A percentile compares a stretch with the other conserved stretches of the same genome.
phyloP scores from a whole-genome alignment of 2,329 filamentous ascomycete genomes.

The Pseudocercospora fijiensis region DNA sequence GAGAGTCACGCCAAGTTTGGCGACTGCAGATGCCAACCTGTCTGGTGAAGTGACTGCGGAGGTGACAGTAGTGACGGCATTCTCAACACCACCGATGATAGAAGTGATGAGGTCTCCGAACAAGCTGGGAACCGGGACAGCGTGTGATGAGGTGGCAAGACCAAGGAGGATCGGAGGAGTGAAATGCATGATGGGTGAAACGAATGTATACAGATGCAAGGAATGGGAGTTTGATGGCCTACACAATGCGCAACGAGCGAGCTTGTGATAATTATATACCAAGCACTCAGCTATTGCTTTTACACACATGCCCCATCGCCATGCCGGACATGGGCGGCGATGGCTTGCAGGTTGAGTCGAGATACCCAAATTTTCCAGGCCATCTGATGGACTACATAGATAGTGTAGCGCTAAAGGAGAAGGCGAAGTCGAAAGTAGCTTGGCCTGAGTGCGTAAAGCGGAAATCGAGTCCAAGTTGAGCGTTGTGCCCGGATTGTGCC shows the following conservation, averaged over 20 bases:
- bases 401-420: background rate
- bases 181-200: slow-evolving; percentile 8
- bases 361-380: background rate
- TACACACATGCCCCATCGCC: background rate
- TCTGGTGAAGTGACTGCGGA: slow-evolving; percentile 7
- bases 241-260: background rate
- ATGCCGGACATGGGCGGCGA: background rate
- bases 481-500: background rate
- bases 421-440: background rate
- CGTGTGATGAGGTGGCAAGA: slow-evolving; percentile 12
- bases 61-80: slow-evolving; percentile 12
- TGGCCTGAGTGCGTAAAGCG: background rate
- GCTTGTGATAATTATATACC: background rate
- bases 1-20: slow-evolving; percentile 14
- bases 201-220: background rate
- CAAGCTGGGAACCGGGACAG: slow-evolving; percentile 13
- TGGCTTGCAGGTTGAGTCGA: background rate
- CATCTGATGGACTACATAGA: background rate
- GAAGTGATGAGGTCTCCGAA: slow-evolving; percentile 11
- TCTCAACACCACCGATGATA: slow-evolving; percentile 2
- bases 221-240: background rate
- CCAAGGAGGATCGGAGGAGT: slow-evolving; percentile 4
- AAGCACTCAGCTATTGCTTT: background rate
- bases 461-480: background rate
- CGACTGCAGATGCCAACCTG: slow-evolving; percentile 9